Percentiles rank a stretch among this genome's conserved stretches.
Evolutionary conservation across 208 protist species (phyloP).

Genomic region (Trypanosoma scelopori): DNA sequence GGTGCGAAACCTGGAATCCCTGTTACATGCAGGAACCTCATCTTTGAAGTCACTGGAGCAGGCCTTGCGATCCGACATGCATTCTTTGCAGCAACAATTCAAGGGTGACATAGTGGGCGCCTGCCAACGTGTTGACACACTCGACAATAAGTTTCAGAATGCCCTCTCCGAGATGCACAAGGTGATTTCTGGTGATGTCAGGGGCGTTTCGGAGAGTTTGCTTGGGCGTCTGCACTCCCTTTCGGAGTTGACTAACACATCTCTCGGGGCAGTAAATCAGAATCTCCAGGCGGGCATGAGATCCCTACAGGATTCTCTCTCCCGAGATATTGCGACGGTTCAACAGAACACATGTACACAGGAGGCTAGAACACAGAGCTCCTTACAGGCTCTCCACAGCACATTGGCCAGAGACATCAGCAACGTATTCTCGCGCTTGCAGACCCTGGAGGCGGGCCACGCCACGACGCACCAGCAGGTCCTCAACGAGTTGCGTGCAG

Average conservation of each 20-base stretch:
- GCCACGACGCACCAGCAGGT: conserved; percentile 60
- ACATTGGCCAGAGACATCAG: conserved; percentile 57
- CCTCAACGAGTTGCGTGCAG: conserved; percentile 67
- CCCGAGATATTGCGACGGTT: conserved; percentile 40
- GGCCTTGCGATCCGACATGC: conserved; percentile 40
- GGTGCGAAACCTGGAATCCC: conserved; percentile 45
- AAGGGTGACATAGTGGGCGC: conserved; percentile 32
- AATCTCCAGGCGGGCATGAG: conserved; percentile 49
- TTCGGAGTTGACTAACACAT: too few species aligned
- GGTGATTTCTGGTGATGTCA: conserved; percentile 51
- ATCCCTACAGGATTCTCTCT: conserved; percentile 44
- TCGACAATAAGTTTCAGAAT: conserved; percentile 54
- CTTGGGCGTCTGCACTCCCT: too few species aligned
- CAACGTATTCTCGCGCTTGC: conserved; percentile 58
- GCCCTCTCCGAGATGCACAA: conserved; percentile 62
- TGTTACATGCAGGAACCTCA: conserved; percentile 40
- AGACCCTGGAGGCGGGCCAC: conserved; percentile 53
- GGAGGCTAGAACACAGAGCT: conserved; percentile 32
- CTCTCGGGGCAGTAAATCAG: conserved; percentile 61
- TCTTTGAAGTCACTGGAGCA: conserved; percentile 57
- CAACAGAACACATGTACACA: conserved; percentile 41
- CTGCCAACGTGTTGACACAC: conserved; percentile 50
- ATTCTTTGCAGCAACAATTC: conserved; percentile 61
- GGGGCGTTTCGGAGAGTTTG: conserved; percentile 27
- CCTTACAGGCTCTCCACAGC: conserved; percentile 48